Evolutionary conservation across 208 protist genomes (phyloP).

Genomic region (Trypanosoma scelopori): DNA sequence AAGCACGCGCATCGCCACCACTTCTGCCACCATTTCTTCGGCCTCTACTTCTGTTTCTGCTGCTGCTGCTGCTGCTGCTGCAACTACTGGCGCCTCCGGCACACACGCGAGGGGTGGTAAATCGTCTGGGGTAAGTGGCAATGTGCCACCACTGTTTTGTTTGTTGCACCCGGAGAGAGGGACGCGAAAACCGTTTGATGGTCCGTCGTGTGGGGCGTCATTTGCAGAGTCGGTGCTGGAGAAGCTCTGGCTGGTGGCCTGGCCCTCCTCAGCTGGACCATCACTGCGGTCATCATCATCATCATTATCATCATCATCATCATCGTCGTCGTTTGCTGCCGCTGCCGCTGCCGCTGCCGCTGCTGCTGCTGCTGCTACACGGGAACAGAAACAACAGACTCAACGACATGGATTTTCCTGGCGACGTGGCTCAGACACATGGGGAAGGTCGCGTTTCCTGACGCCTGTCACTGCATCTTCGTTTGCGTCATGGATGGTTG

Average conservation of each 20-base stretch:
- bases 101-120: too few relatives aligned
- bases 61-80: not conserved
- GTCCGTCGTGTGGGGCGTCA: conserved; percentile 8
- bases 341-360: too few relatives aligned
- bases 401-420: not conserved
- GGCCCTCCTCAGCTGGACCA: not conserved
- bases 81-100: not conserved
- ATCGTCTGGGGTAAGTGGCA: too few relatives aligned
- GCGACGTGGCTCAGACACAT: not conserved
- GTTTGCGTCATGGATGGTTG: not conserved
- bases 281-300: not conserved
- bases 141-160: too few relatives aligned
- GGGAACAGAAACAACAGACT: not conserved
- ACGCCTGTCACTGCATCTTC: conserved; percentile 7
- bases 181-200: conserved; percentile 12
- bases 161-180: not conserved
- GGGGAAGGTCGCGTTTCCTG: conserved; percentile 1
- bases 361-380: too few relatives aligned
- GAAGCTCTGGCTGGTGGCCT: not conserved
- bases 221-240: conserved; percentile 11
- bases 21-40: not conserved
- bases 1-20: not conserved
- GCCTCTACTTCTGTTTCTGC: not conserved
- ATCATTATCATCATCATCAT: not conserved
- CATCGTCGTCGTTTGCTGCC: too few relatives aligned